Evolutionary conservation across 345 rosid species (phyloP).

Genomic region (Erucastrum elatum): DNA sequence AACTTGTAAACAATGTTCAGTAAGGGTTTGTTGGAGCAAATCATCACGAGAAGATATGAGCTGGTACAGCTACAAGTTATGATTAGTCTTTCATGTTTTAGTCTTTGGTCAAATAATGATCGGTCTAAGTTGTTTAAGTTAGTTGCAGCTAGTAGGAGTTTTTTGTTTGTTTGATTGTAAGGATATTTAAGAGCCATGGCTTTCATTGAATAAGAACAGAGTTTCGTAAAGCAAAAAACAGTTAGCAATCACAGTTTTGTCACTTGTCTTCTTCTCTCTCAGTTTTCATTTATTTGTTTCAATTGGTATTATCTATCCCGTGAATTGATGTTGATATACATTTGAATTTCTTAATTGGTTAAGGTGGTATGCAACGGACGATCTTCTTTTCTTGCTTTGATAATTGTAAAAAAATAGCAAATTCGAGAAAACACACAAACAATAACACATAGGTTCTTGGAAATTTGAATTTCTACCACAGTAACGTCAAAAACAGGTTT

Average conservation of each 20-base stretch:
- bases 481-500: background rate
- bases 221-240: too few species aligned
- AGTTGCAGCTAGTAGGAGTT: too few species aligned
- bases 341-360: background rate
- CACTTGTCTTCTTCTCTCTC: background rate
- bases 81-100: too few species aligned
- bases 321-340: background rate
- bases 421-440: background rate
- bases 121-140: background rate
- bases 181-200: background rate
- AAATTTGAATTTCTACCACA: background rate
- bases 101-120: background rate
- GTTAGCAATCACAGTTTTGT: background rate
- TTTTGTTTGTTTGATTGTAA: too few species aligned
- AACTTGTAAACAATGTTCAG: too few species aligned
- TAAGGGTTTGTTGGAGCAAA: too few species aligned
- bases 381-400: conserved; percentile 77
- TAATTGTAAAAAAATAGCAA: too few species aligned
- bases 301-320: background rate
- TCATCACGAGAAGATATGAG: too few species aligned
- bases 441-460: background rate
- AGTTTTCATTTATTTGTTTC: background rate
- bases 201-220: background rate
- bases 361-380: conserved; percentile 56
- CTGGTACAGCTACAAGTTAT: too few species aligned